Base-by-base conservation (phyloP, 208 protist species). In the Crithidia bombi region DNA sequence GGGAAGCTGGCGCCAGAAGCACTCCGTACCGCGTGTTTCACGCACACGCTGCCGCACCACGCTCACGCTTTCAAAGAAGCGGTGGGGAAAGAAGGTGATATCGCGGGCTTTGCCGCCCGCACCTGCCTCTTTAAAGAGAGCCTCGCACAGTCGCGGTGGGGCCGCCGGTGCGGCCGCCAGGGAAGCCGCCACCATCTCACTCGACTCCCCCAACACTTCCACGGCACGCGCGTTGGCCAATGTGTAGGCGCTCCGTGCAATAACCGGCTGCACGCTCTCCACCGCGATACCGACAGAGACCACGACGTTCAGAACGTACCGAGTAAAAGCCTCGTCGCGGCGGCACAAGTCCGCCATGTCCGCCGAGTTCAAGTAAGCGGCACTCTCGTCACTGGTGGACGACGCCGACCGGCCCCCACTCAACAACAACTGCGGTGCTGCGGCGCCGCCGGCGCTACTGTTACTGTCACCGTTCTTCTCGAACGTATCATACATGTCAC, bases 281-380 rank as follows among this genome's bases (percentile, higher is more conserved):
- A 86, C 74, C 19, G 80, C 55, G 11, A 88, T 43, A 0, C 77
- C 86, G 36, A 87, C 47, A 0, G 79, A 68, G 5, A 91, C 52
- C 25, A 91, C 74, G 5, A 70, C 72, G 68, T 87, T 82, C 30
- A 86, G 58, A 14, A 82, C 65, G 65, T 78, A 86, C 14, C 67
- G 33, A 5, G 81, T 56, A 59, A 88, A 82, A 19, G 36, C 33
- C 23, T 77, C 69, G 57, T 84, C 73, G 33, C 74, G 73, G 11
- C 61, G 54, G 65, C 83, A 70, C n/a, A 78, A 62, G 23, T 65
- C 58, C 19, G 30, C 62, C 38, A 49, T 46, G 21, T 52, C 61
- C 11, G 38, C 59, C 23, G 66, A 52, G 35, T 49, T 30, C 15
- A 47, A 19, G 25, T 26, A 58, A 0, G 41, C 58, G 4, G 35